Percentiles rank a stretch among this genome's conserved stretches.
Evolutionary conservation across 139 green algal genomes (phyloP).

Genomic region (Tetratostichococcus sp.): DNA sequence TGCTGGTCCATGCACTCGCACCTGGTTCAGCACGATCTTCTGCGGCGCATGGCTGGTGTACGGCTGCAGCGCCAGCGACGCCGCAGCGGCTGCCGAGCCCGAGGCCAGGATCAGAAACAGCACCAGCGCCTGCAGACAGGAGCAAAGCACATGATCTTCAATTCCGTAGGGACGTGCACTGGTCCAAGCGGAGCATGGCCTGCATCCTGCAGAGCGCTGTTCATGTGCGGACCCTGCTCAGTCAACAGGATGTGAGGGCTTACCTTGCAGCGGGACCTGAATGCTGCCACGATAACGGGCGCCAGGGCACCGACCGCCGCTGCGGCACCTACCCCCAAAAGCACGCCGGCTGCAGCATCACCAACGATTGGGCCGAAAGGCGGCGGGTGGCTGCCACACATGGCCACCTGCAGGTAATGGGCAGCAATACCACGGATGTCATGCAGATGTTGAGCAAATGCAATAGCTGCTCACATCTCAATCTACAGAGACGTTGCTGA

Average conservation of each 20-base stretch:
- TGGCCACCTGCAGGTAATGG: neutral
- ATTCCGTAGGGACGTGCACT: too few species aligned
- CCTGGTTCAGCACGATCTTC: conserved; percentile 17
- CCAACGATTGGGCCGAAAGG: conserved; percentile 6
- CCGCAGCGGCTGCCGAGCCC: neutral
- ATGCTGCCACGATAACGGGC: conserved; percentile 2
- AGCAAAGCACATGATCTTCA: neutral
- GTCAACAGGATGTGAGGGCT: neutral
- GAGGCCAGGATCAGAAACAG: conserved; percentile 5
- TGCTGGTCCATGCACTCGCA: too few species aligned
- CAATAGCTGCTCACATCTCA: too few species aligned
- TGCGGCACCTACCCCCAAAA: conserved; percentile 13
- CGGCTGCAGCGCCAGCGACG: neutral
- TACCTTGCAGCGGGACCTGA: conserved; percentile 5
- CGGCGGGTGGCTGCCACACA: neutral
- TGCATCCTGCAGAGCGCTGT: too few species aligned
- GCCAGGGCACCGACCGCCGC: conserved; percentile 2
- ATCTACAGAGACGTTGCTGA: too few species aligned
- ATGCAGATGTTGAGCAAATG: neutral
- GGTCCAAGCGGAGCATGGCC: too few species aligned
- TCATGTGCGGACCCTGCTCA: too few species aligned
- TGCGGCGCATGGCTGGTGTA: conserved; percentile 12
- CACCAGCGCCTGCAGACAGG: conserved; percentile 2
- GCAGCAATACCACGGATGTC: neutral
- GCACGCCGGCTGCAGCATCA: conserved; percentile 12